Base-by-base conservation (phyloP, 768 basidiomycete genomes). In the Psilocybe azurescens region DNA sequence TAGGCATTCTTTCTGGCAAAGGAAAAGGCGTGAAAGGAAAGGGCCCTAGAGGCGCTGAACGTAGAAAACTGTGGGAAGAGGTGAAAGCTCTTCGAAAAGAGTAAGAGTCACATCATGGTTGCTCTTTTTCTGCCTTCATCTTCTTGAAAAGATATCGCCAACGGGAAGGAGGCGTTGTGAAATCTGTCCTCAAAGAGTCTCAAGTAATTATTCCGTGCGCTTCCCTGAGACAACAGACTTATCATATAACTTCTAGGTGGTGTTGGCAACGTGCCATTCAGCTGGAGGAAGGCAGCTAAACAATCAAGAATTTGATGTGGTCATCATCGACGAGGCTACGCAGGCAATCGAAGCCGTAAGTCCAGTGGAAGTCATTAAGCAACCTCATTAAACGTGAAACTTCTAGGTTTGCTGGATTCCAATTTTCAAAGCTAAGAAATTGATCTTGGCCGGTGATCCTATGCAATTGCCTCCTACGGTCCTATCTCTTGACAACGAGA, bases 291-390 rank as follows among this genome's bases (percentile, higher is more conserved):
- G 90, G 20, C 94, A 96, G 65, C 76, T 99, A 6, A 82, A 84
- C 47, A 86, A 89, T 61, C 82, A 89, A 59, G 76, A 83, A 1
- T 99, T 99, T 69, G 97, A 99, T 71, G 91, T 97, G 0, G 87
- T 95, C 10, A 90, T 99, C 50, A 96, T 99, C 57, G 97, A 99
- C 67, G 97, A 99, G 77, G 97, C 97, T 0, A 98, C 97, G 0
- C 97, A 99, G 73, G 97, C 96, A 3, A 71, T 97, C 13, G 97
- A 99, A 77, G 94, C 95, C 24, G 95, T 95, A 70, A 61, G 86
- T 72, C 8, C 38, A 32, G 41, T 44, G n/a, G 11, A 36, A 20
- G 32, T 36, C 5, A 3, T 20, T 30, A 9, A 39, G 16, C 5
- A 28, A 18, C 44, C 63, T 62, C 65, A 66, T 50, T 53, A 38